Percentiles rank a stretch among this genome's conserved stretches.
Evolutionary conservation across 2,329 filamentous ascomycete genomes (phyloP).

Genomic region (Epichloe hybrida): DNA sequence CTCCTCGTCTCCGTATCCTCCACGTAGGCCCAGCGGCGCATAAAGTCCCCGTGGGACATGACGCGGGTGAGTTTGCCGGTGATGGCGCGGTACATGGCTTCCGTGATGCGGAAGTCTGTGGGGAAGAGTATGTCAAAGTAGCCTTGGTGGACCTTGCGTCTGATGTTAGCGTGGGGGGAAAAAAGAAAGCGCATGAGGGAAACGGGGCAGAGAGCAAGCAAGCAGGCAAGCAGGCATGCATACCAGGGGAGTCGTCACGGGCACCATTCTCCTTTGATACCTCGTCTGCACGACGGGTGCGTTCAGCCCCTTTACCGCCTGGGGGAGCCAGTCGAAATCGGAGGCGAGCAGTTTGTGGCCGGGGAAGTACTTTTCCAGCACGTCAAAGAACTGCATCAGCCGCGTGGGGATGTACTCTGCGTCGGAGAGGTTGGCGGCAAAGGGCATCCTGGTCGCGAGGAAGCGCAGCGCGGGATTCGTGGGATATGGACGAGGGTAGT

Average conservation of each 20-base stretch:
- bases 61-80: conserved; percentile 85
- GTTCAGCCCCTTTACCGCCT: conserved; percentile 73
- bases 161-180: too few species aligned
- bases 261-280: conserved; percentile 74
- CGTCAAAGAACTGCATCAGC: conserved; percentile 93
- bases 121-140: conserved; percentile 99
- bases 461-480: conserved; percentile 42
- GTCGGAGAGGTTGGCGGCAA: conserved; percentile 60
- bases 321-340: conserved; percentile 79
- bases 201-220: background rate
- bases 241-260: conserved; percentile 82
- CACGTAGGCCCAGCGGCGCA: conserved; percentile 77
- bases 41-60: conserved; percentile 77
- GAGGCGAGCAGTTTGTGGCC: conserved; percentile 77
- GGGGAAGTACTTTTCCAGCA: conserved; percentile 78
- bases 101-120: conserved; percentile 82
- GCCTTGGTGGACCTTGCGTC: conserved; percentile 78
- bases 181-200: too few species aligned
- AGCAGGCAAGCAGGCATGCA: background rate
- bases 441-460: conserved; percentile 51
- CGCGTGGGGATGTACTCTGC: conserved; percentile 92
- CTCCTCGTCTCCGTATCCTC: conserved; percentile 80
- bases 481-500: conserved; percentile 49
- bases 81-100: conserved; percentile 82
- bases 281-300: conserved; percentile 93